Evolutionary conservation across 192 early-diverging fungal species (phyloP), one percentile per base, ranked within the genome.

Genomic region (Linnemannia hyalina): DNA sequence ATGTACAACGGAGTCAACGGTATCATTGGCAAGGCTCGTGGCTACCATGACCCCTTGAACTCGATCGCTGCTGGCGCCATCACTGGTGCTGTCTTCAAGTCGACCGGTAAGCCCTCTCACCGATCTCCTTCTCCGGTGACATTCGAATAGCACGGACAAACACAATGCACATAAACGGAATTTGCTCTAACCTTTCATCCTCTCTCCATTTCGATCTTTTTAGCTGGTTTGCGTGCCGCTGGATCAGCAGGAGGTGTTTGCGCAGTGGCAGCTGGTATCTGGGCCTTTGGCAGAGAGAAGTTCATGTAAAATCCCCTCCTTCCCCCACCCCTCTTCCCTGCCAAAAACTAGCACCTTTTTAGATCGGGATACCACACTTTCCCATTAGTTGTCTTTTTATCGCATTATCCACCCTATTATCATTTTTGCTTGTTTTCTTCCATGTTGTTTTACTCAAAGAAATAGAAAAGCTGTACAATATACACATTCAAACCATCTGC

Each of bases 21-120:
- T 42, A 85, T 88, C 73, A 94, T 97, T 76, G 92, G 92, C 78
- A 83, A 77, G 68, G 88, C 90, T 54, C 92, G 94, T 73, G 94
- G 94, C 49, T 81, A 78, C 26, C 92, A 93, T 41, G 94, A 96
- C 80, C 87, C 91, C 63, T 88, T 93, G 77, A 95, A 94, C 85
- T 94, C 92, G 68, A 52, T 95, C 35, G 92, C 91, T 65, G 94
- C 94, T 11, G 96, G 94, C 36, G 95, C 93, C 44, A 88, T 96
- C 75, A 90, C 95, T 69, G 96, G 96, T 55, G 92, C 93, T 77
- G 80, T 97, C 44, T 97, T 96, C 85, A 97, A 97, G 90, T 92
- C 91, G 26, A 94, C 94, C 42, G 91, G 86, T 88, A 88, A 77
- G 47, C 5, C 57, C 42, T 20, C 72, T 26, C 0, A 2, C 32